Evolutionary conservation across 2,329 filamentous ascomycete genomes (phyloP).

Genomic region (Ascochyta rabiei): DNA sequence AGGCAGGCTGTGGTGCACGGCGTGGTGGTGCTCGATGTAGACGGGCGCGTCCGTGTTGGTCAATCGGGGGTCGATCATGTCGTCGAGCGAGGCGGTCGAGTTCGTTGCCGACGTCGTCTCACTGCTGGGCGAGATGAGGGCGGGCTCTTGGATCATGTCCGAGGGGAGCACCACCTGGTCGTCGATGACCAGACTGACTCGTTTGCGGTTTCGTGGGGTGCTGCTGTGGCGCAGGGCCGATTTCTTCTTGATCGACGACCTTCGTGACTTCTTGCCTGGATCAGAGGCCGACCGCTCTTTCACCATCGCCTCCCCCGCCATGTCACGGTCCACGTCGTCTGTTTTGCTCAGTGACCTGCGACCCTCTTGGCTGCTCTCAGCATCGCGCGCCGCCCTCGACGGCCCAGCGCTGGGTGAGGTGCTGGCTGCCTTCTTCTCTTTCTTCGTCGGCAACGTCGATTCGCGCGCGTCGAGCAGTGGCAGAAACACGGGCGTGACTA

Average conservation of each 20-base stretch:
- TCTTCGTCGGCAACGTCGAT: constrained; percentile 28
- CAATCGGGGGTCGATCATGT: constrained; percentile 43
- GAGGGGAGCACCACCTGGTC: constrained; percentile 47
- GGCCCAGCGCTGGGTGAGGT: constrained; percentile 2
- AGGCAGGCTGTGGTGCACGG: constrained; percentile 42
- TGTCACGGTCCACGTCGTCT: constrained; percentile 22
- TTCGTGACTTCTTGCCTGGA: constrained; percentile 31
- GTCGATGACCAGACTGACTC: constrained; percentile 47
- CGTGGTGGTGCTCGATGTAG: constrained; percentile 30
- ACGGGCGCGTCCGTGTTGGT: constrained; percentile 18
- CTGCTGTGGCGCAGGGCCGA: constrained; percentile 40
- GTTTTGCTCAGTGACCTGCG: constrained; percentile 16
- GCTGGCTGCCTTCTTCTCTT: constrained; percentile 27
- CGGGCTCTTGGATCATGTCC: constrained; percentile 39
- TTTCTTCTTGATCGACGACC: constrained; percentile 41
- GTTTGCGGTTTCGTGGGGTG: constrained; percentile 34
- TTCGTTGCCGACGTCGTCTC: constrained; percentile 39
- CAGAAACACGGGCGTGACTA: constrained; percentile 46
- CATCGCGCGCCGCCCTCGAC: constrained; percentile 24
- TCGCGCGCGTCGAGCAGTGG: constrained; percentile 45
- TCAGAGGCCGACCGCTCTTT: constrained; percentile 21
- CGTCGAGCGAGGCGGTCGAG: constrained; percentile 39
- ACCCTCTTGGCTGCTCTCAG: constrained; percentile 28
- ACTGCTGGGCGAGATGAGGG: constrained; percentile 38
- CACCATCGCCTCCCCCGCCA: constrained; percentile 12